Evolutionary conservation across 352 stramenopile species (phyloP).

Genomic region (Phytophthora colocasiae): DNA sequence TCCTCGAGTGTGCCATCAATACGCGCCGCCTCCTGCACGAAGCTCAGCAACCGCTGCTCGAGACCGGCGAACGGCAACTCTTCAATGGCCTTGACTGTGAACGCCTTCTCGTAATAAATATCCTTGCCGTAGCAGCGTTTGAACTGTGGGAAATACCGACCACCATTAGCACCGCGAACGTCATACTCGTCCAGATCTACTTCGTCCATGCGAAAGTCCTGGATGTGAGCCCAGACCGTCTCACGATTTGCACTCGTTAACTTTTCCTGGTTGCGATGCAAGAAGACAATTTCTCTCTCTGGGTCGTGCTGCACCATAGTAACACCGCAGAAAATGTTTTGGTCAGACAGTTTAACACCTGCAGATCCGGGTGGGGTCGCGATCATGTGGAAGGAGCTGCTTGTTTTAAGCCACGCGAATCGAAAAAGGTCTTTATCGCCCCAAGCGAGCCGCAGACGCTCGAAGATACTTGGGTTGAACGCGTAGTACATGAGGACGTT

Average conservation of each 20-base stretch:
- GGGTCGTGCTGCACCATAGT: conserved; percentile 78
- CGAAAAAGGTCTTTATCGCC: conserved; percentile 86
- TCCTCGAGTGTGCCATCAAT: conserved; percentile 36
- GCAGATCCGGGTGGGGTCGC: conserved; percentile 51
- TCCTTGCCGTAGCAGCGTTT: conserved; percentile 73
- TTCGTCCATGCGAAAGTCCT: conserved; percentile 52
- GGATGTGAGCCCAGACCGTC: conserved; percentile 55
- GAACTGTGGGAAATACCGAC: conserved; percentile 59
- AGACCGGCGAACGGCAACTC: conserved; percentile 53
- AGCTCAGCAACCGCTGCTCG: conserved; percentile 53
- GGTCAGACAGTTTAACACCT: conserved; percentile 46
- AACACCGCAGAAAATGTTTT: conserved; percentile 71
- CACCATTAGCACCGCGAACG: conserved; percentile 65
- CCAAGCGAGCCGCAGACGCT: conserved; percentile 64
- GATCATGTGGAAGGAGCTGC: conserved; percentile 70
- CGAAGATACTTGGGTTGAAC: conserved; percentile 46
- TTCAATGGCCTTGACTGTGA: conserved; percentile 51
- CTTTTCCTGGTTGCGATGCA: conserved; percentile 74
- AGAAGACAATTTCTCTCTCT: conserved; percentile 52
- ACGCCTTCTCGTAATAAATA: conserved; percentile 69
- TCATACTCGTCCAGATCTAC: conserved; percentile 54
- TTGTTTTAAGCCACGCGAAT: conserved; percentile 79
- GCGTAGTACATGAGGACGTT: conserved; percentile 78
- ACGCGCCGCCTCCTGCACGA: conserved; percentile 42
- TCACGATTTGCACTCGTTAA: conserved; percentile 46